Conservation (phyloP, 2,329 filamentous ascomycete genomes). For the Tolypocladium ophioglossoides region DNA sequence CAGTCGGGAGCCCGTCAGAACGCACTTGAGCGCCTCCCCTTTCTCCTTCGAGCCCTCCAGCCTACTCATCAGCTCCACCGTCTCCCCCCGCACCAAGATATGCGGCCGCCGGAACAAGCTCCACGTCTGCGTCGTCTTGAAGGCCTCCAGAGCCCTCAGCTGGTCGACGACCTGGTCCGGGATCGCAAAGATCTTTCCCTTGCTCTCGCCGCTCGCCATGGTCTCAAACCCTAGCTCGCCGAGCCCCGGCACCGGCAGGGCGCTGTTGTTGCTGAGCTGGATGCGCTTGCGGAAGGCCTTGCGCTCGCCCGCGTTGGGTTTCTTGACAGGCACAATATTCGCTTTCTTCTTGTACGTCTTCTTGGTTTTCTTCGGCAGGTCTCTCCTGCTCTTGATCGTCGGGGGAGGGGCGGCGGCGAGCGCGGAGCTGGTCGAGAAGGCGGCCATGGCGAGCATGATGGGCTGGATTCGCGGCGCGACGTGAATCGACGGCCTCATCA, state of each 20-base stretch:
- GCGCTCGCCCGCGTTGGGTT: constrained; percentile 66
- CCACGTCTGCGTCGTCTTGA: constrained; percentile 87
- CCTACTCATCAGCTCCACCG: constrained; percentile 56
- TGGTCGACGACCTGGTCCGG: constrained; percentile 64
- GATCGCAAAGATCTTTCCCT: constrained; percentile 59
- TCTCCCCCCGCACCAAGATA: constrained; percentile 67
- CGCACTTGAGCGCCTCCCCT: constrained; percentile 48
- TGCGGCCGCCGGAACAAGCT: constrained; percentile 73
- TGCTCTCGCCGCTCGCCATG: constrained; percentile 41
- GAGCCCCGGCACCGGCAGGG: constrained; percentile 63
- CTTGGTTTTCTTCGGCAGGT: constrained; percentile 27
- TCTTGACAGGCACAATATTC: constrained; percentile 34
- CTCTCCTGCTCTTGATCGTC: constrained; percentile 22
- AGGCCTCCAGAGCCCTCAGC: constrained; percentile 75
- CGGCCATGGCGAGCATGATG: constrained; percentile 21
- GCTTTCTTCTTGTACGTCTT: constrained; percentile 43
- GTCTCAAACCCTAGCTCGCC: constrained; percentile 46
- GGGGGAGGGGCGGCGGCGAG: constrained; percentile 17
- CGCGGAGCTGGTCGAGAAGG: constrained; percentile 27
- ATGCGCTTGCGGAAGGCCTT: constrained; percentile 83
- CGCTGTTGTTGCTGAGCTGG: constrained; percentile 89
- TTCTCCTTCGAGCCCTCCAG: constrained; percentile 44
- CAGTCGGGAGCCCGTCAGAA: constrained; percentile 63
- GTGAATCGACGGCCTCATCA: constrained; percentile 24
- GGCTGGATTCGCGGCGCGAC: constrained; percentile 22